Percentiles rank a stretch among this genome's conserved stretches.
Evolutionary conservation across 257 asterid species (phyloP).

Genomic region (Nicotiana benthamiana): DNA sequence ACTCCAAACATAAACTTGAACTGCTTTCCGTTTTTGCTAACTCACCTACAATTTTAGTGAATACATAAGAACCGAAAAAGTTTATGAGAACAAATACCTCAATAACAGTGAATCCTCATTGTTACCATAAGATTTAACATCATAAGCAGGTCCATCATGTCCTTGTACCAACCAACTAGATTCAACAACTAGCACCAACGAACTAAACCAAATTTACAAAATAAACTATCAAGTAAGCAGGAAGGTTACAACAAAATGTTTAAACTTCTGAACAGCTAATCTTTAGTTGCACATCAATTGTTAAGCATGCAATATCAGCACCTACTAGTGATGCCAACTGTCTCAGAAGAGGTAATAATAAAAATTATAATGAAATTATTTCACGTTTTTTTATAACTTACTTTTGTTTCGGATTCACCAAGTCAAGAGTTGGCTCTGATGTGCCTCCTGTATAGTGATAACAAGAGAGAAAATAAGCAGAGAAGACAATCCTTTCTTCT

Average conservation of each 20-base stretch:
- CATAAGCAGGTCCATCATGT: constrained; percentile 94
- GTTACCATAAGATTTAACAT: constrained; percentile 60
- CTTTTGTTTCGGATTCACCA: constrained; percentile 96
- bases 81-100: constrained; percentile 37
- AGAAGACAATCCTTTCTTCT: neutral
- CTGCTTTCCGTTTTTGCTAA: neutral
- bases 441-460: constrained; percentile 45
- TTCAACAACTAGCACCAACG: constrained; percentile 44
- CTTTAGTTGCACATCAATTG: neutral
- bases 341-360: neutral
- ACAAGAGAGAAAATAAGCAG: neutral
- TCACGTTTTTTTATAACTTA: constrained; percentile 39
- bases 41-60: neutral
- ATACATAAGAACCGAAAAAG: neutral
- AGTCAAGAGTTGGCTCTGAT: constrained; percentile 64
- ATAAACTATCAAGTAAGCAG: neutral
- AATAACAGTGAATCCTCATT: constrained; percentile 56
- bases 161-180: constrained; percentile 60
- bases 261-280: neutral
- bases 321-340: neutral
- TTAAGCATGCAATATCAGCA: neutral
- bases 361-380: neutral
- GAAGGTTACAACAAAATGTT: neutral
- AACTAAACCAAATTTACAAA: constrained; percentile 36
- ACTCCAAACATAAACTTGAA: neutral